Base-by-base conservation (phyloP, 495 filamentous ascomycete species). In the Daldinia vernicosa region DNA sequence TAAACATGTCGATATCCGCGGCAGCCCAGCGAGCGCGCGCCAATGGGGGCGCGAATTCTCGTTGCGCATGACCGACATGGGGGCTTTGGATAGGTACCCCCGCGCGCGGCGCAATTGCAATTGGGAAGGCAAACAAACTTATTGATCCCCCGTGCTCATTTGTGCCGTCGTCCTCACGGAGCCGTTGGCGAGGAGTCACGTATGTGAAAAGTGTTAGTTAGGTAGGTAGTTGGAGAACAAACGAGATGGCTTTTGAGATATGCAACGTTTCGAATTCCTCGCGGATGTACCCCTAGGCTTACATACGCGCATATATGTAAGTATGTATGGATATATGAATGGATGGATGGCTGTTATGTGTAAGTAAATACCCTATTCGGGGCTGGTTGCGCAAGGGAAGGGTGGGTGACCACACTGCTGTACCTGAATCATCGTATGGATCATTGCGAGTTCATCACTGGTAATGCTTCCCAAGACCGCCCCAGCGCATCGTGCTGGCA, bases 381-480 rank as follows among this genome's bases (percentile, higher is more conserved):
- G 50, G 22, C 5, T 27, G 35, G 37, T 71, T 63, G 43, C 63
- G 64, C 64, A 72, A 64, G 63, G 62, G 56, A 64, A 33, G 51
- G 69, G 52, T 63, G 58, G 63, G 43, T 63, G 64, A 67, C 65
- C 70, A 68, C 64, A 68, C 64, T 55, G 27, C 56, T 61, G 70
- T 72, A 66, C 70, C 70, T 72, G 70, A 72, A 72, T 72, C 70
- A 72, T 50, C 58, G 61, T 59, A 39, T 60, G 62, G 62, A 50
- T 70, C 50, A 19, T 50, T 54, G 56, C 37, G 68, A 59, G 8
- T 32, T 52, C 51, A 50, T 45, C 69, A 43, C 30, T 45, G 69
- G 60, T 47, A 68, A 64, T 63, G 63, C 52, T 67, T 72, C 63
- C 69, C 64, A 59, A 70, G 27, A 9, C 62, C 19, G 32, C 40